Base-by-base conservation (phyloP, 192 early-diverging fungal species). In the Backusella macrospora region DNA sequence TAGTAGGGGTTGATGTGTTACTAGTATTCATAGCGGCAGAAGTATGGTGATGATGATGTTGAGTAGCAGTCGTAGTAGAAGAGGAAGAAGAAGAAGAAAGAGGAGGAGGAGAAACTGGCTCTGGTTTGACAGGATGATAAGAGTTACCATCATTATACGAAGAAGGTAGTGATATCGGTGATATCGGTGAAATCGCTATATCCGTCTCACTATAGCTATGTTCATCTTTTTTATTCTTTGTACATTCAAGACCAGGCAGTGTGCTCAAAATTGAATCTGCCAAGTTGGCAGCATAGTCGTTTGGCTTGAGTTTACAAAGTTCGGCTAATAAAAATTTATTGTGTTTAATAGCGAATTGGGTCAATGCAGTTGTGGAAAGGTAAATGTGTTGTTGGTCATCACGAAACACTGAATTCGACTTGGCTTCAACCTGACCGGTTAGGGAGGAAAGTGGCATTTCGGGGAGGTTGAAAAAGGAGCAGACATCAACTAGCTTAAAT, bases 261-360 rank as follows among this genome's bases (percentile, higher is more conserved):
- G 43, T 68, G 12, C 21, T 46, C 21, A 68, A 34, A 5, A 68
- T 68, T 1, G 67, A 68, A 46, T 68, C 67, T 34, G 67, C 67
- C 44, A 68, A 29, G 44, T 68, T 45, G 3, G 67, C 67, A 16
- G 67, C 42, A 45, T 68, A 68, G 26, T 68, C 67, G 7, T 10
- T 68, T 16, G 26, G 43, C 26, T 68, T 68, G 12, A 68, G 42
- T 38, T 68, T 68, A 34, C 67, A 68, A 8, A 68, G 67, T 16
- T 68, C 67, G 21, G 67, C 67, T 7, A 68, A 26, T 26, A 68
- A 16, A 16, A 68, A 68, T 43, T 68, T 68, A 34, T 68, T 68
- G 21, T 68, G 42, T 45, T 68, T 68, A 15, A 68, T 68, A 34
- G 67, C 67, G 12, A 68, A 12, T 44, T 43, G 18, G 13, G 14